A percentile compares a stretch with the other conserved stretches of the same genome.
Conservation (phyloP, 2,329 filamentous ascomycete species). For the Penicillium sp. region DNA sequence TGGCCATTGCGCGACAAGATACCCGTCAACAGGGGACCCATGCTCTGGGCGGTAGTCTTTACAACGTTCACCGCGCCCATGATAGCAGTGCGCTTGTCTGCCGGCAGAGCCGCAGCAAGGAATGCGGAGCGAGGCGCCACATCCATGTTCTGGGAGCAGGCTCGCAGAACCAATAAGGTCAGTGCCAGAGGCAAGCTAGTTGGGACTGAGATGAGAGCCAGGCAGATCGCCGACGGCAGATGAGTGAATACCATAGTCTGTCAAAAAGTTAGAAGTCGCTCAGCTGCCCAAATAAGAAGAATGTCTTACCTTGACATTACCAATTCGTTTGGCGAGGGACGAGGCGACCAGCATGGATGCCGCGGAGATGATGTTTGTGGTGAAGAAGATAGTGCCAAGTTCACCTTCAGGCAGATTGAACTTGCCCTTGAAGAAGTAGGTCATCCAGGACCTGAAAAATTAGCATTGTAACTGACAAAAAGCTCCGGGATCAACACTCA, state of each 20-base stretch:
- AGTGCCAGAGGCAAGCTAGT: constrained; percentile 55
- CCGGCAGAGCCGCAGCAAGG: constrained; percentile 63
- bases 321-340: constrained; percentile 65
- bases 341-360: constrained; percentile 52
- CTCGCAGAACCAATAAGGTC: constrained; percentile 60
- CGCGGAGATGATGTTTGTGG: constrained; percentile 45
- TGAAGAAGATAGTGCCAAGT: constrained; percentile 56
- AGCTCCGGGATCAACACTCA: constrained; percentile 41
- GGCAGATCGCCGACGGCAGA: constrained; percentile 65
- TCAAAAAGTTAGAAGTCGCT: constrained; percentile 10
- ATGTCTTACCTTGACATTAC: constrained; percentile 48
- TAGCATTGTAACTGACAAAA: constrained; percentile 31
- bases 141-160: constrained; percentile 68
- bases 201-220: constrained; percentile 63
- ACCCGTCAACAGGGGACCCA: constrained; percentile 66
- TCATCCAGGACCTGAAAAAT: constrained; percentile 49
- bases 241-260: constrained; percentile 76
- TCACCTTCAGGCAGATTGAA: constrained; percentile 54
- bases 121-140: constrained; percentile 69
- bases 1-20: constrained; percentile 55
- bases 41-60: constrained; percentile 63
- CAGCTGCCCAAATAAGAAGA: constrained; percentile 2
- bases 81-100: constrained; percentile 67
- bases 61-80: constrained; percentile 70
- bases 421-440: constrained; percentile 58